Percentiles rank a stretch among this genome's conserved stretches.
Evolutionary conservation across 2,329 filamentous ascomycete species (phyloP).

Genomic region (Ilyonectria destructans): DNA sequence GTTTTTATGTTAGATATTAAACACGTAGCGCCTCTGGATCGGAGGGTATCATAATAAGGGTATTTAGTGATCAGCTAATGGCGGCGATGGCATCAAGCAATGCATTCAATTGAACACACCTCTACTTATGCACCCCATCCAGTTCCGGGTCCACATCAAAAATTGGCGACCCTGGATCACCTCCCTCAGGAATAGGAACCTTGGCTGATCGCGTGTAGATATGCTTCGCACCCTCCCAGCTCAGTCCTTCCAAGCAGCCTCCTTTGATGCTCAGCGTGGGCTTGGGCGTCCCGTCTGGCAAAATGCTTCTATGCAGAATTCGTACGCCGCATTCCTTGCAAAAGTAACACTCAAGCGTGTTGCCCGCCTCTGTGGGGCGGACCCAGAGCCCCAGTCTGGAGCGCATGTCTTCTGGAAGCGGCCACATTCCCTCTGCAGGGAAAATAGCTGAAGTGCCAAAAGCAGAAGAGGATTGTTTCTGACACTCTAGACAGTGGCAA

Average conservation of each 20-base stretch:
- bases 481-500: constrained; percentile 66
- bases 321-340: constrained; percentile 63
- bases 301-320: constrained; percentile 61
- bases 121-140: background rate
- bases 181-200: constrained; percentile 60
- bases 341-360: constrained; percentile 62
- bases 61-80: background rate
- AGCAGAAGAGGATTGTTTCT: constrained; percentile 62
- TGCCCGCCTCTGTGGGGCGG: constrained; percentile 58
- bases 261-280: constrained; percentile 63
- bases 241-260: constrained; percentile 60
- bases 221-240: constrained; percentile 59
- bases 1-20: background rate
- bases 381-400: constrained; percentile 56
- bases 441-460: constrained; percentile 65
- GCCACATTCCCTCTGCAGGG: constrained; percentile 59
- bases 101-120: background rate
- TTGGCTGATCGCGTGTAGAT: constrained; percentile 64
- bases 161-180: constrained; percentile 42
- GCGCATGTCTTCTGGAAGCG: constrained; percentile 53
- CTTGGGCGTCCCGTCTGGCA: constrained; percentile 56
- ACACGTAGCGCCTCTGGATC: no score
- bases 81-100: background rate
- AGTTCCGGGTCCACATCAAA: constrained; percentile 8
- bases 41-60: background rate